Percentiles rank a stretch among this genome's conserved stretches.
phyloP scores from a whole-genome alignment of 768 basidiomycete genomes.

The Boletus speciosus region DNA sequence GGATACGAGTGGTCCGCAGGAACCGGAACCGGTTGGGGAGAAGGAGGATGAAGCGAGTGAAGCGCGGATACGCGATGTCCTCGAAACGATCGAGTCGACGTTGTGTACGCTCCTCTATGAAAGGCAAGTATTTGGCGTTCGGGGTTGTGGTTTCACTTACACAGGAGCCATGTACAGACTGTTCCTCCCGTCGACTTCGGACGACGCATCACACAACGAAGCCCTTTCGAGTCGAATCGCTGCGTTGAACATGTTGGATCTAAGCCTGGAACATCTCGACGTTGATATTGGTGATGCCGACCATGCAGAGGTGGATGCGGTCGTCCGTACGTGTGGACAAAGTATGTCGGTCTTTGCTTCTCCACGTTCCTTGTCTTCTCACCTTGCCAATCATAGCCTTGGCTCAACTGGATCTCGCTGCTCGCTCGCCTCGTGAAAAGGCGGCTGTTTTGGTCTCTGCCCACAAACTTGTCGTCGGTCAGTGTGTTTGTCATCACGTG shows the following conservation, averaged over 20 bases:
- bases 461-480: conserved; percentile 85
- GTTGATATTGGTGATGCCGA: conserved; percentile 62
- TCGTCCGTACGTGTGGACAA: conserved; percentile 73
- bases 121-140: conserved; percentile 41
- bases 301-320: conserved; percentile 45
- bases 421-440: conserved; percentile 72
- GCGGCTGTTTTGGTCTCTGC: conserved; percentile 77
- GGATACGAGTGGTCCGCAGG: conserved; percentile 15
- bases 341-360: conserved; percentile 39
- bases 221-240: conserved; percentile 85
- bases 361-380: conserved; percentile 26
- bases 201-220: conserved; percentile 86
- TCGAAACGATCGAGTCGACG: conserved; percentile 72
- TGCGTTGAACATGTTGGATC: conserved; percentile 87
- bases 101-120: conserved; percentile 82
- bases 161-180: conserved; percentile 43
- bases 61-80: conserved; percentile 49
- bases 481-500: background rate
- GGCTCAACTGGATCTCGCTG: conserved; percentile 44
- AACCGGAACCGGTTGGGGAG: conserved; percentile 8
- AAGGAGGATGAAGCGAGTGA: conserved; percentile 36
- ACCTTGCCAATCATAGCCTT: conserved; percentile 38
- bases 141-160: background rate
- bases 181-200: conserved; percentile 70
- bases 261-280: conserved; percentile 85